phyloP scores from a whole-genome alignment of 164 flowering plant species.

The Sedum album region DNA sequence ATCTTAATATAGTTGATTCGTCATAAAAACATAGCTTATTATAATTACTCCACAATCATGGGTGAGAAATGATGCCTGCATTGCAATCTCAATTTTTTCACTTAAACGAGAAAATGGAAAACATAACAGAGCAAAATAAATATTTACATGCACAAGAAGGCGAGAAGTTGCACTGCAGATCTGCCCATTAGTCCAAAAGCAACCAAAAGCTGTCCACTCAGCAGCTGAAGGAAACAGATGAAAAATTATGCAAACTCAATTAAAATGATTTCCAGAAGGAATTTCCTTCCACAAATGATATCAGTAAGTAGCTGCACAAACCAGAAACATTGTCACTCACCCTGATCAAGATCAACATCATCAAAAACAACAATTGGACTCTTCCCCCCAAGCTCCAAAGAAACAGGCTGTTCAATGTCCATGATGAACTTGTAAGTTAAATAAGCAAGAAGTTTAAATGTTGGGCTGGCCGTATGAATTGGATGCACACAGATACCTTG shows the following conservation, averaged over 20 bases:
- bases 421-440: not conserved
- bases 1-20: not conserved
- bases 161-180: constrained; percentile 99
- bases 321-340: constrained; percentile 27
- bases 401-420: constrained; percentile 45
- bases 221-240: constrained; percentile 51
- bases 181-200: constrained; percentile 99
- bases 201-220: constrained; percentile 90
- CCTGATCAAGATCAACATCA: constrained; percentile 88
- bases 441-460: not conserved
- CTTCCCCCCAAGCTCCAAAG: constrained; percentile 99
- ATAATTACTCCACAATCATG: too few species aligned
- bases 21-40: not conserved
- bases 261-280: not conserved
- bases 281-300: not conserved
- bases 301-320: not conserved
- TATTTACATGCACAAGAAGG: constrained; percentile 69
- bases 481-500: constrained; percentile 38
- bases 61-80: too few species aligned
- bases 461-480: not conserved
- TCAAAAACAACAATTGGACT: constrained; percentile 95
- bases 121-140: not conserved
- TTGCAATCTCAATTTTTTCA: too few species aligned
- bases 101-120: not conserved
- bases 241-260: not conserved